phyloP scores from a whole-genome alignment of 2,329 filamentous ascomycete genomes.

The Polychaeton citri region DNA sequence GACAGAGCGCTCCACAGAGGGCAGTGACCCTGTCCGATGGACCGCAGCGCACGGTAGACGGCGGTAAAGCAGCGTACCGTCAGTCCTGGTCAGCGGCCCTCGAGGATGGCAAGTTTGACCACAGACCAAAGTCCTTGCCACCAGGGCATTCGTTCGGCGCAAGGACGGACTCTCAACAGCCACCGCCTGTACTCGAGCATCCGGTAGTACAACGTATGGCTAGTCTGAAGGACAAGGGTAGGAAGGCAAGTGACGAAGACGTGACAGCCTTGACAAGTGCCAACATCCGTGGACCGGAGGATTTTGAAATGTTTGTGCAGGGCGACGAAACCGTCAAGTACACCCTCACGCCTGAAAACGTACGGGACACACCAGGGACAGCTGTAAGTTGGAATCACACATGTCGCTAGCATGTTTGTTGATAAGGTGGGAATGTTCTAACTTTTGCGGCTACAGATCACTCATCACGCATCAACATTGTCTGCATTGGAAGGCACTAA shows the following conservation, averaged over 20 bases:
- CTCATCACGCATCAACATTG: background rate
- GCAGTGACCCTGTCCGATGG: background rate
- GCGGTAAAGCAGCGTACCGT: conserved; percentile 5
- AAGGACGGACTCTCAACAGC: conserved; percentile 3
- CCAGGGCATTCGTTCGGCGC: conserved; percentile 4
- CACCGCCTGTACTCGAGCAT: conserved; percentile 13
- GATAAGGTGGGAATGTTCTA: too few relatives aligned
- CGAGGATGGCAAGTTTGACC: conserved; percentile 1
- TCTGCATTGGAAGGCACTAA: conserved; percentile 1
- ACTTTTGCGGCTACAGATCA: background rate
- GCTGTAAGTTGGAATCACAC: too few relatives aligned
- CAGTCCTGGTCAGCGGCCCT: conserved; percentile 7
- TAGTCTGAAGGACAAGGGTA: conserved; percentile 10
- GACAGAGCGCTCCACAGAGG: background rate
- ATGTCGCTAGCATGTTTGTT: too few relatives aligned
- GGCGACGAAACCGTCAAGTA: conserved; percentile 37
- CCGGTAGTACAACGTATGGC: conserved; percentile 14
- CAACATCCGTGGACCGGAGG: conserved; percentile 21
- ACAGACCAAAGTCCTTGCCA: conserved; percentile 5
- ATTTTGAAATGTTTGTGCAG: conserved; percentile 36
- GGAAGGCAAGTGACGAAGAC: conserved; percentile 1
- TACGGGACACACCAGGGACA: conserved; percentile 25
- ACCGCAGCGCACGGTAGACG: background rate
- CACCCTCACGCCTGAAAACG: conserved; percentile 34
- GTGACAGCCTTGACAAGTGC: conserved; percentile 15